Conservation (phyloP, 345 rosid species). For the Heritiera fomes region DNA sequence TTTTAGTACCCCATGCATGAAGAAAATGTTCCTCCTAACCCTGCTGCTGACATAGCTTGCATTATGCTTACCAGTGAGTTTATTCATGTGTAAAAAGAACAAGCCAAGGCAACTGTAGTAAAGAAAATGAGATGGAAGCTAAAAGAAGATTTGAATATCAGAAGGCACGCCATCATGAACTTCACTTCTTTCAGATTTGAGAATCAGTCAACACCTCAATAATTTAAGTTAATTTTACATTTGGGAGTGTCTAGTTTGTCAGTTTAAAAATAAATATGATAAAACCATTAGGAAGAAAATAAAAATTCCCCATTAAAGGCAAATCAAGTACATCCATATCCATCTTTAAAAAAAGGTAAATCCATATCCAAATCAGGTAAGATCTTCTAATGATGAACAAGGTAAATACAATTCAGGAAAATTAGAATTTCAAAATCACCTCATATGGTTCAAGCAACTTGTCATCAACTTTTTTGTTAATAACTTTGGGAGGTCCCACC, state of each 20-base stretch:
- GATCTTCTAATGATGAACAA: not conserved
- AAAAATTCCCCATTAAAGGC: not conserved
- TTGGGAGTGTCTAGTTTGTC: not conserved
- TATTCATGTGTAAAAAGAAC: slow-evolving; percentile 10
- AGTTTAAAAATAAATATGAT: slow-evolving; percentile 18
- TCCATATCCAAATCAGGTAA: not conserved
- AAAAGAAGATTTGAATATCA: not conserved
- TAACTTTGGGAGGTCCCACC: slow-evolving; percentile 99
- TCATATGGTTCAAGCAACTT: slow-evolving; percentile 84
- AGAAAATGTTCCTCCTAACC: not conserved
- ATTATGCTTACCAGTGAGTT: not conserved
- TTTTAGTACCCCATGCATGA: not conserved
- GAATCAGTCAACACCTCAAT: slow-evolving; percentile 3
- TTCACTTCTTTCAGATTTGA: slow-evolving; percentile 4
- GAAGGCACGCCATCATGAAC: not conserved
- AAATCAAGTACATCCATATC: slow-evolving; percentile 1
- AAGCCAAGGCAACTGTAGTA: not conserved
- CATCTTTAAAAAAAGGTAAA: not conserved
- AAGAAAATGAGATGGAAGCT: not conserved
- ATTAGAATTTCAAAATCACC: slow-evolving; percentile 45
- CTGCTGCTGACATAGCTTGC: not conserved
- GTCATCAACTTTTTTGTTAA: slow-evolving; percentile 74
- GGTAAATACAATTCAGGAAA: not conserved
- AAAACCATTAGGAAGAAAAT: not conserved
- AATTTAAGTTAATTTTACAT: slow-evolving; percentile 1